A percentile compares a stretch with the other conserved stretches of the same genome.
Evolutionary conservation across 768 basidiomycete species (phyloP).

Genomic region (Leccinellum luteum): DNA sequence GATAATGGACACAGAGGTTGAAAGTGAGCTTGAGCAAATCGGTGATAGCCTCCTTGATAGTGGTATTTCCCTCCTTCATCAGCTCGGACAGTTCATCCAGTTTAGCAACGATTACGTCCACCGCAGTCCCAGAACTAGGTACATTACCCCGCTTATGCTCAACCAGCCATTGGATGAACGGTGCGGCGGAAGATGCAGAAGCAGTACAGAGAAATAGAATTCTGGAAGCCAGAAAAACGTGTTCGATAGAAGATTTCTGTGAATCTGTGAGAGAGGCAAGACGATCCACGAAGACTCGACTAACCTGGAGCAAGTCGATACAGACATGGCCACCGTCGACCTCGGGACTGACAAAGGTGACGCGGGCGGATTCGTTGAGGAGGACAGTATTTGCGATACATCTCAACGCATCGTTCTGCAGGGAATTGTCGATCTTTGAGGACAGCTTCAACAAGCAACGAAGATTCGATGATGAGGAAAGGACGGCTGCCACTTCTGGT

Average conservation of each 20-base stretch:
- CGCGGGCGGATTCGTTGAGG: constrained; percentile 60
- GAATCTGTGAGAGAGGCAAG: constrained; percentile 4
- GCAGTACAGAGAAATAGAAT: constrained; percentile 75
- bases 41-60: constrained; percentile 64
- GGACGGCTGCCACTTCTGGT: constrained; percentile 61
- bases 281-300: constrained; percentile 12
- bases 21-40: constrained; percentile 85
- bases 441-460: constrained; percentile 53
- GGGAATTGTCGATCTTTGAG: constrained; percentile 50
- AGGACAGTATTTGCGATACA: constrained; percentile 80
- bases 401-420: constrained; percentile 66
- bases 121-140: constrained; percentile 40
- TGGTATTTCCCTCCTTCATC: constrained; percentile 44
- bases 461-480: constrained; percentile 56
- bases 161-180: constrained; percentile 55
- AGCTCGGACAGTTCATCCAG: constrained; percentile 53
- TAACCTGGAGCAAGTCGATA: constrained; percentile 58
- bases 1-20: constrained; percentile 79
- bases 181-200: constrained; percentile 43
- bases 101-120: constrained; percentile 60
- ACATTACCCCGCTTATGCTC: constrained; percentile 58
- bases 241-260: constrained; percentile 64
- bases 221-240: constrained; percentile 71
- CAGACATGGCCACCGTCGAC: constrained; percentile 64
- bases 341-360: constrained; percentile 51